phyloP scores from a whole-genome alignment of 2,329 filamentous ascomycete species.

The Hypomyces perniciosus region DNA sequence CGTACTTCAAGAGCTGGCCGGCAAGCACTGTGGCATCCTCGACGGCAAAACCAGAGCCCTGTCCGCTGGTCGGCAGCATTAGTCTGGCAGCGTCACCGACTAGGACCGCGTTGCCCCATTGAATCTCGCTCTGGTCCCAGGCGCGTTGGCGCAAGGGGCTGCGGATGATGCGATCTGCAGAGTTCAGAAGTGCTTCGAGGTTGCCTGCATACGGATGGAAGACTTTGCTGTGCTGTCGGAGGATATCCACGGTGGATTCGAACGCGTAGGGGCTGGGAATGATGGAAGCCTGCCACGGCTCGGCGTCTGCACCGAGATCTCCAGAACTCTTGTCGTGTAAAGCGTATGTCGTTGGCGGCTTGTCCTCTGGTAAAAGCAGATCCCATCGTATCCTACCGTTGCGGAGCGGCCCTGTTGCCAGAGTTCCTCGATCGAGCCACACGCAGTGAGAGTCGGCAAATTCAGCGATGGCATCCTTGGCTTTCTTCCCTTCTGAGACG shows the following conservation, averaged over 20 bases:
- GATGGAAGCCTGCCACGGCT: neutral
- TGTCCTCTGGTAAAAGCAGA: conserved; percentile 18
- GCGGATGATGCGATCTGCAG: conserved; percentile 21
- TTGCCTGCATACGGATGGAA: conserved; percentile 19
- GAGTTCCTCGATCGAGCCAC: conserved; percentile 15
- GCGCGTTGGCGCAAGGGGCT: conserved; percentile 19
- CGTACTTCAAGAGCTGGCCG: conserved; percentile 12
- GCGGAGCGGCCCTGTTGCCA: conserved; percentile 17
- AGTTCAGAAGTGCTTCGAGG: conserved; percentile 15
- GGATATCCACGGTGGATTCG: neutral
- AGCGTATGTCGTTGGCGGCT: conserved; percentile 7
- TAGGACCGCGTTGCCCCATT: conserved; percentile 15
- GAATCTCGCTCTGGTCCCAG: conserved; percentile 21
- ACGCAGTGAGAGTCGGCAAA: conserved; percentile 17
- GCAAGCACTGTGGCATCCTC: conserved; percentile 22
- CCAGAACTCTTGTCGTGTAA: neutral
- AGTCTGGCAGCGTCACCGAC: conserved; percentile 20
- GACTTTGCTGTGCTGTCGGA: neutral
- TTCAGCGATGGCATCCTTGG: neutral
- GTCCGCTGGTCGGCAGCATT: conserved; percentile 22
- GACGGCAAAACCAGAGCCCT: conserved; percentile 22
- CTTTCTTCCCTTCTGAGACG: conserved; percentile 13
- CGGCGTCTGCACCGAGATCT: neutral
- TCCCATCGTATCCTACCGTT: conserved; percentile 20
- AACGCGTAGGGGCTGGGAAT: neutral